Base-by-base conservation (phyloP, 257 asterid species). In the Marsdenia floribunda region DNA sequence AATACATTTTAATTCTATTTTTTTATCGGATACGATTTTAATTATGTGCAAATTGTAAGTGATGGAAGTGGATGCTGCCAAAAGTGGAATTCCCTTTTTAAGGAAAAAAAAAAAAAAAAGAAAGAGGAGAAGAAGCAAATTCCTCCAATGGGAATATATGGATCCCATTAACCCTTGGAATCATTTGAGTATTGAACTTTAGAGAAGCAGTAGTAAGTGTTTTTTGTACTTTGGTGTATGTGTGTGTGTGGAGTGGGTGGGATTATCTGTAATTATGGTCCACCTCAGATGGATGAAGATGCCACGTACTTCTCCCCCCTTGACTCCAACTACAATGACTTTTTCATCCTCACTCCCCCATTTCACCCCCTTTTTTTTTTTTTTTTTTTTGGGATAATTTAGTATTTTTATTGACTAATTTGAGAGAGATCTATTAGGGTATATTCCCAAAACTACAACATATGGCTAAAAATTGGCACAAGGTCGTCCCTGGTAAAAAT, bases 211-310 rank as follows among this genome's bases (percentile, higher is more conserved):
- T 3, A 50, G 4, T 16, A 29, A 15, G 58, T 37, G n/a, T 78
- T 3, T 3, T 6, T 9, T 78, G 70, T 66, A 72, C 22, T 65
- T 29, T 63, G 2, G 26, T 35, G 24, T 60, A 7, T 40, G 44
- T 40, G 7, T 40, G 42, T 38, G 42, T 2, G 42, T 38, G 42
- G 42, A 4, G 42, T 38, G 47, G 47, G 70, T 52, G 65, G 72
- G 74, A 21, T 70, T 70, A 22, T 72, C 29, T 65, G 52, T 37
- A 66, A 38, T 76, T 70, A 82, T 76, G 72, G 77, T 72, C 81
- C 84, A 74, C 83, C 69, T 77, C 40, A 47, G 79, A 67, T 15
- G 38, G 86, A 77, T 84, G 68, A 53, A 77, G 78, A 75, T 76
- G 86, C 85, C 80, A 85, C 85, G 67, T 77, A 69, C 58, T 52